A percentile compares a stretch with the other conserved stretches of the same genome.
Conservation (phyloP, 495 filamentous ascomycete species). For the Aspergillus panamensis region DNA sequence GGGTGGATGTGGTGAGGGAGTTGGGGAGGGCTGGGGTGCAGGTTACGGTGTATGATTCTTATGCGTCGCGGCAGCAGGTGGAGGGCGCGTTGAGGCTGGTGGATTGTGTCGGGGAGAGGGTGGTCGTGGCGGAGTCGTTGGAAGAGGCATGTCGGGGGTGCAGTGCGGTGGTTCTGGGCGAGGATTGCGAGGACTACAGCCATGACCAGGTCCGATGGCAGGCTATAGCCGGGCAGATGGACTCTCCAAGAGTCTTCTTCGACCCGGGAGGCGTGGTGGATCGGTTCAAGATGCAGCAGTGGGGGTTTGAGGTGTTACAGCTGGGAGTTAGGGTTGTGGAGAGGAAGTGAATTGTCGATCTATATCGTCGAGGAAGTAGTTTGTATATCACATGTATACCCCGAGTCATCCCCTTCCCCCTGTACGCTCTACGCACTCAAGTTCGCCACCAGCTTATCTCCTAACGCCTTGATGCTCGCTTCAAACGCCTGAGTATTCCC, state of each 20-base stretch:
- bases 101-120: not conserved
- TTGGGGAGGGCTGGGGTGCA: conserved; percentile 55
- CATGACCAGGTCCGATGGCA: conserved; percentile 18
- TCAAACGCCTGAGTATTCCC: conserved; percentile 44
- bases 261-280: conserved; percentile 11
- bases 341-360: not conserved
- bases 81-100: conserved; percentile 1
- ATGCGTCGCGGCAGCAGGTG: conserved; percentile 7
- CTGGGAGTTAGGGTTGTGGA: conserved; percentile 8
- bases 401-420: not conserved
- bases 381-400: too few relatives aligned
- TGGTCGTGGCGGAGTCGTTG: conserved; percentile 10
- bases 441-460: conserved; percentile 37
- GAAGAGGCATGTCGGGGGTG: conserved; percentile 18
- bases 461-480: conserved; percentile 44
- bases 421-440: not conserved
- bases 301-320: conserved; percentile 14
- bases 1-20: conserved; percentile 59
- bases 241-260: conserved; percentile 7
- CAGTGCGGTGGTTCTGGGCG: conserved; percentile 11
- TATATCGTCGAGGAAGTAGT: too few relatives aligned
- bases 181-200: conserved; percentile 14
- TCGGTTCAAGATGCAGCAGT: conserved; percentile 15
- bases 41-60: conserved; percentile 66
- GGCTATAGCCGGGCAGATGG: conserved; percentile 12